Base-by-base conservation (phyloP, 441 rosid genomes). In the Manihot esculenta region DNA sequence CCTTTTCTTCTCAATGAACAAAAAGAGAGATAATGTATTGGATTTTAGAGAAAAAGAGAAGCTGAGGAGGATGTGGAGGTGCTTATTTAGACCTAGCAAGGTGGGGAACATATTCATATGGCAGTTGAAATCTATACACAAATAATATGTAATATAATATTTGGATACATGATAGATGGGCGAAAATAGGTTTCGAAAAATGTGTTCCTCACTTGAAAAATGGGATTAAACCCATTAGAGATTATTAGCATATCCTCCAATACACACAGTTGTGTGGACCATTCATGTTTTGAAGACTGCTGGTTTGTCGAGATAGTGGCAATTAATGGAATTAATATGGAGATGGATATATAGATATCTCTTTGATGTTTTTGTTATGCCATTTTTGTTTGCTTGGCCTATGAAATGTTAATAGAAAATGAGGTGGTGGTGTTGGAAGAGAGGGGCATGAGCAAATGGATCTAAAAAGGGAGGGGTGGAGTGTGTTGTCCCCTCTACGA, bases 61-160 rank as follows among this genome's bases (percentile, higher is more conserved):
- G 33, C 33, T 30, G 4, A 30, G 33, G 72, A 68, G 55, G 78
- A 60, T 62, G 74, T 30, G 73, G 56, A 24, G 72, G 71, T 60
- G 73, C 30, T 82, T 76, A 66, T 86, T 35, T 5, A 35, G 41
- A 84, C 93, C 93, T 76, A 62, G 70, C 61, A 86, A 83, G 84
- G 93, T 91, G 97, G 98, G 97, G 94, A 91, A 91, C 98, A 91
- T 78, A 87, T 82, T 91, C 85, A 89, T 87, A 75, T 86, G 86
- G 71, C 72, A 82, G 91, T 91, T 85, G 92, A 86, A 85, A 84
- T 74, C 5, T 44, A 10, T 12, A 0, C 5, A 26, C 13, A 60
- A 23, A 64, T 3, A 53, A 53, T 69, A 20, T 35, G 41, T 35
- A n/a, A 35, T 7, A 57, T 38, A 56, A 63, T 72, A 76, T 78